Base-by-base conservation (phyloP, 768 basidiomycete species). In the Mycena latifolia region DNA sequence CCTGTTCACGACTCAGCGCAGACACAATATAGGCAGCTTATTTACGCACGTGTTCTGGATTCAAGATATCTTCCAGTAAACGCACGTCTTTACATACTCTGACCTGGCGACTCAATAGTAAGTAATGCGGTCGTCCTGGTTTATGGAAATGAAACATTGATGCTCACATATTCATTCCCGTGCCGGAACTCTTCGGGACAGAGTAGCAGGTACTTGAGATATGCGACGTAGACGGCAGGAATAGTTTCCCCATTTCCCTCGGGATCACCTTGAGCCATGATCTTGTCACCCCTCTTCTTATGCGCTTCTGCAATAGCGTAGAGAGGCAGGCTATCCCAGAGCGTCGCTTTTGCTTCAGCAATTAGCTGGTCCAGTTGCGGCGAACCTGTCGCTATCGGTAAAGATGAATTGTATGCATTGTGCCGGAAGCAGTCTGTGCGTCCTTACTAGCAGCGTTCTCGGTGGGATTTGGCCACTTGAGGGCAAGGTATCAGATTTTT, bases 231-330 rank as follows among this genome's bases (percentile, higher is more conserved):
- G 12, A 58, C 63, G 4, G 20, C 58, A 20, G 24, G 5, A 11
- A 20, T 31, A 29, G 52, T 57, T 25, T 18, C 29, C 15, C 20
- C 9, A 17, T 33, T 47, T 15, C 10, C 25, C n/a, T 43, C 43
- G 2, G 22, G 17, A 28, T 18, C 39, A 1, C 55, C 55, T 27
- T 18, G 37, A 11, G 43, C 29, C 24, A 58, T 25, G 2, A 65
- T 25, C 3, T n/a, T 0, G 35, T 59, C 52, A 2, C 56, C 64
- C 46, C 39, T 35, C 35, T 39, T 65, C 46, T 54, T 52, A 24
- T 65, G 57, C 3, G 57, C 64, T 7, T 47, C 45, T 14, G 64
- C 64, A 20, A 65, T 59, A 35, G 57, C 57, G n/a, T 28, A 31
- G 17, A 65, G 51, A 2, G 64, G 56, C 22, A 52, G 39, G 2